Percentiles rank a stretch among this genome's conserved stretches.
phyloP scores from a whole-genome alignment of 345 rosid species.

The Combretum micranthum region DNA sequence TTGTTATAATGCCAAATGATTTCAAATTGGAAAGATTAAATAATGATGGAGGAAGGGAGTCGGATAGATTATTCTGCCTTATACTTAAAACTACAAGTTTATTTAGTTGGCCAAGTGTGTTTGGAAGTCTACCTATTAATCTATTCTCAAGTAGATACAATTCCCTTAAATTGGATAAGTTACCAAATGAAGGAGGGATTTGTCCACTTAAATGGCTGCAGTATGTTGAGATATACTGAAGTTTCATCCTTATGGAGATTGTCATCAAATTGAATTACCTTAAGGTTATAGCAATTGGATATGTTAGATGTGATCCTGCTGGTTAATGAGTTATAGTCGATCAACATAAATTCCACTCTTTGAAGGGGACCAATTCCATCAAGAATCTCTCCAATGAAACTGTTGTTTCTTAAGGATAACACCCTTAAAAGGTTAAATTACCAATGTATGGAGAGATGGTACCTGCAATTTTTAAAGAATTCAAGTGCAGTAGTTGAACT shows the following conservation, averaged over 20 bases:
- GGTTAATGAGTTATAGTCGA: constrained; percentile 1
- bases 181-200: constrained; percentile 12
- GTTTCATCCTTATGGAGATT: constrained; percentile 10
- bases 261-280: constrained; percentile 5
- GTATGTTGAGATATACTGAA: background rate
- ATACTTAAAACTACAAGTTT: background rate
- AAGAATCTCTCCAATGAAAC: background rate
- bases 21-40: background rate
- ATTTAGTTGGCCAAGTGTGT: background rate
- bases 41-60: background rate
- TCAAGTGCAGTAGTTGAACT: constrained; percentile 10
- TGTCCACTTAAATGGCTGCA: constrained; percentile 7
- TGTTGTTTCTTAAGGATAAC: constrained; percentile 6
- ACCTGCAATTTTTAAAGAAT: background rate
- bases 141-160: constrained; percentile 5
- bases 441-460: constrained; percentile 15
- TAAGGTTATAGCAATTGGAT: constrained; percentile 2
- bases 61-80: background rate
- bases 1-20: background rate
- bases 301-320: constrained; percentile 17
- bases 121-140: constrained; percentile 16
- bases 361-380: background rate
- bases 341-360: background rate
- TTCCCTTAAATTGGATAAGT: constrained; percentile 4
- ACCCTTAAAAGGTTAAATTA: constrained; percentile 15